Conservation (phyloP, 441 rosid genomes). For the Euphorbia corollata region DNA sequence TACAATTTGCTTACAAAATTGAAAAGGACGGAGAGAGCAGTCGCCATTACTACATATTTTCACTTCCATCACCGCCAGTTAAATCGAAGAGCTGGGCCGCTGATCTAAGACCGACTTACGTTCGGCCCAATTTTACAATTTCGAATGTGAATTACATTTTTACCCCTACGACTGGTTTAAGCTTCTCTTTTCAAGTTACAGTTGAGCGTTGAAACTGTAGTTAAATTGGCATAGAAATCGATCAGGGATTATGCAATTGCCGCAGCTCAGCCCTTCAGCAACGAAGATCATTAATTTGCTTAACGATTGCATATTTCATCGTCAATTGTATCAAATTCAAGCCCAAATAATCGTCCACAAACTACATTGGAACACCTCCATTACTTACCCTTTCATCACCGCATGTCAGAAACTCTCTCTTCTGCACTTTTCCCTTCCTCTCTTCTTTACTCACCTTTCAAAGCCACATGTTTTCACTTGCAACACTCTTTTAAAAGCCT, state of each 20-base stretch:
- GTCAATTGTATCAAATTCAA: conserved; percentile 40
- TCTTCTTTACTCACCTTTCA: conserved; percentile 24
- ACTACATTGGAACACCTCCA: conserved; percentile 29
- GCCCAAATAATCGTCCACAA: conserved; percentile 36
- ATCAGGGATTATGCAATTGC: neutral
- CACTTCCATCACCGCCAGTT: too few relatives aligned
- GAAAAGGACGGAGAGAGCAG: too few relatives aligned
- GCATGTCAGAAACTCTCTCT: conserved; percentile 31
- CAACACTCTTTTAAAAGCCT: conserved; percentile 44
- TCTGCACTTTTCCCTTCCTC: conserved; percentile 23
- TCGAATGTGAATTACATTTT: too few relatives aligned
- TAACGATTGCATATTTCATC: conserved; percentile 18
- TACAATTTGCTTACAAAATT: too few relatives aligned
- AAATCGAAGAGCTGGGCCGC: too few relatives aligned
- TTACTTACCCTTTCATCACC: conserved; percentile 34
- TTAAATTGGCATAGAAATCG: neutral
- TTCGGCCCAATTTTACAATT: too few relatives aligned
- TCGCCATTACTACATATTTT: too few relatives aligned
- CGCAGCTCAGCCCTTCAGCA: conserved; percentile 17
- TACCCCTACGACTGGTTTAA: too few relatives aligned
- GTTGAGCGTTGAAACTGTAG: too few relatives aligned
- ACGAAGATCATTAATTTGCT: conserved; percentile 31
- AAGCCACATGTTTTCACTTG: conserved; percentile 43
- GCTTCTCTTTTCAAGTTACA: too few relatives aligned
- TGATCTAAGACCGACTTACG: too few relatives aligned